A percentile compares a stretch with the other conserved stretches of the same genome.
Evolutionary conservation across 768 basidiomycete genomes (phyloP).

Genomic region (Tylopilus balloui): DNA sequence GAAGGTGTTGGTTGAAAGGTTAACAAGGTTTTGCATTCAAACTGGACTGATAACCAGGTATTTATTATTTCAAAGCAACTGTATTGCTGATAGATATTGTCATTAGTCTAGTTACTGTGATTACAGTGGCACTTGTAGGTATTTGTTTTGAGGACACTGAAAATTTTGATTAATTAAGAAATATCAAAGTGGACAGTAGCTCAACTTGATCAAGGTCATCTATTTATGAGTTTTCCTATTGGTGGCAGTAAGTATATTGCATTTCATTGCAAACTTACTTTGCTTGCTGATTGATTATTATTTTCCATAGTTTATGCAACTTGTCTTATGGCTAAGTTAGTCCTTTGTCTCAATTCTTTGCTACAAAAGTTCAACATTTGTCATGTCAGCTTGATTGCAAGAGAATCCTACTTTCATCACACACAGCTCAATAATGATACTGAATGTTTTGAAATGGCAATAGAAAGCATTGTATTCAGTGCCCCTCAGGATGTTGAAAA

Average conservation of each 20-base stretch:
- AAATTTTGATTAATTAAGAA: neutral
- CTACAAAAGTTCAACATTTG: neutral
- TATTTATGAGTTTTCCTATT: constrained; percentile 24
- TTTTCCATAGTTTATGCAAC: constrained; percentile 21
- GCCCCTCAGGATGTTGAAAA: neutral
- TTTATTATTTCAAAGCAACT: neutral
- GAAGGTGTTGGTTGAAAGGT: constrained; percentile 10
- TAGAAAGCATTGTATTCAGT: constrained; percentile 7
- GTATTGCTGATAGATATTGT: neutral
- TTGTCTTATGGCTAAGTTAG: constrained; percentile 30
- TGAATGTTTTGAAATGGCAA: neutral
- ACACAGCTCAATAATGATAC: neutral
- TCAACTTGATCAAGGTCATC: constrained; percentile 17
- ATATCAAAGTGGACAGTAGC: constrained; percentile 16
- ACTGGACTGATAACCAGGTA: constrained; percentile 28
- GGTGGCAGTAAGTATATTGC: constrained; percentile 19
- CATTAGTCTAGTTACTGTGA: constrained; percentile 14
- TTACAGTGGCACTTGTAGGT: constrained; percentile 19
- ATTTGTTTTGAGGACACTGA: neutral
- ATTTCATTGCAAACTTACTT: neutral
- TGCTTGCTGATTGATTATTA: neutral
- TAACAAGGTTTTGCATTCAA: constrained; percentile 21
- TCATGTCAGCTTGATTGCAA: constrained; percentile 19
- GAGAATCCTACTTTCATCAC: constrained; percentile 23
- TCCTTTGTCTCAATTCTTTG: neutral